These are phyloP conservation scores for Vitis rotundifolia DNA, from an alignment of 164 flowering plant species.

Conservation along the genomic window DNA sequence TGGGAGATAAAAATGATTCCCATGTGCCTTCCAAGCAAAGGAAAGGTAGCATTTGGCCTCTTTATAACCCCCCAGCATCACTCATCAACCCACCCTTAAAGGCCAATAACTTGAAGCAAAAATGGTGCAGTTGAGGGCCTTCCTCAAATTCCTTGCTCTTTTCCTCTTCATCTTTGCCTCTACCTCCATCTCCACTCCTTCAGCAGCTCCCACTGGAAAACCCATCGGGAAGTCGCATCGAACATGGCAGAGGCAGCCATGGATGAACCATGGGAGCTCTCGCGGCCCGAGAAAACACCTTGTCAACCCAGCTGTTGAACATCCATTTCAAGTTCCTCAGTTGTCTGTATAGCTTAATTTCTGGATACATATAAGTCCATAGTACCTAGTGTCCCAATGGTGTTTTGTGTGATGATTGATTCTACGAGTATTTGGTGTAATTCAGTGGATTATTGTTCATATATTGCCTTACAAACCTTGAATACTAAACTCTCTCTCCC, in stretches of 20 bases:
- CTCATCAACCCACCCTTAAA: too few relatives aligned
- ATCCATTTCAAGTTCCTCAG: slow-evolving; percentile 26
- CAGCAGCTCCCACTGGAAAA: neutral
- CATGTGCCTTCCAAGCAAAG: slow-evolving; percentile 26
- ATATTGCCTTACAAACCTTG: too few relatives aligned
- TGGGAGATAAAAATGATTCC: slow-evolving; percentile 5
- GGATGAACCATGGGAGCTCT: slow-evolving; percentile 63
- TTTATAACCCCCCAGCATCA: neutral
- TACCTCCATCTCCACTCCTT: slow-evolving; percentile 3
- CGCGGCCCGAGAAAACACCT: slow-evolving; percentile 53
- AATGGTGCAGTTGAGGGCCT: slow-evolving; percentile 20
- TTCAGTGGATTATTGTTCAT: too few relatives aligned
- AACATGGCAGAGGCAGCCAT: slow-evolving; percentile 29
- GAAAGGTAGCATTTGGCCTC: slow-evolving; percentile 5
- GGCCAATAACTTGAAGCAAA: neutral
- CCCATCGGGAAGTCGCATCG: slow-evolving; percentile 2
- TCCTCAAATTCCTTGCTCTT: slow-evolving; percentile 8
- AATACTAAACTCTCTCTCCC: too few relatives aligned
- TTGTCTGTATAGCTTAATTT: slow-evolving; percentile 25
- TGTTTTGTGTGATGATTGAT: neutral
- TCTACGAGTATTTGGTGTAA: too few relatives aligned
- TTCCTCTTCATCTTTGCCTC: slow-evolving; percentile 12
- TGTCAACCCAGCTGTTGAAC: slow-evolving; percentile 29
- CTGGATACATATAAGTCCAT: neutral
- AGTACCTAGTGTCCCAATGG: too few relatives aligned